Conservation (phyloP, 176 grass and related monocot species). For the Saccharum spontaneum region DNA sequence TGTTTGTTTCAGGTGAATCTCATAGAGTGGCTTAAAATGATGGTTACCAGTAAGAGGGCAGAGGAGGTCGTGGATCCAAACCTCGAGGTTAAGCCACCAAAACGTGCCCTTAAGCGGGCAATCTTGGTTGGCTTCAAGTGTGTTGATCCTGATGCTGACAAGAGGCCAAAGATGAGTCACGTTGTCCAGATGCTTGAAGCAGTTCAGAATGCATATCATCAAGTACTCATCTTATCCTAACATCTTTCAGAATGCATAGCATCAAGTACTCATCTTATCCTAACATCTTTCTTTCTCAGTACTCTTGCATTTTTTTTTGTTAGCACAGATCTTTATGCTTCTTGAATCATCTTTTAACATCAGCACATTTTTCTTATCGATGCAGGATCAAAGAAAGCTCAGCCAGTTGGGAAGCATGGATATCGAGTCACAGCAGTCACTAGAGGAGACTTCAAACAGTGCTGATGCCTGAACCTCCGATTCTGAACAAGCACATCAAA, state of each 20-base stretch:
- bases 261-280: constrained; percentile 48
- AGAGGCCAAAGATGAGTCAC: constrained; percentile 97
- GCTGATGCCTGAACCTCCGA: constrained; percentile 38
- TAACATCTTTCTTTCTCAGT: neutral
- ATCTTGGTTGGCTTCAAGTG: constrained; percentile 88
- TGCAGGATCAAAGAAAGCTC: constrained; percentile 62
- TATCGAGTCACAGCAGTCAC: constrained; percentile 57
- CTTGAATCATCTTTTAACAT: neutral
- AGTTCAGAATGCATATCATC: constrained; percentile 59
- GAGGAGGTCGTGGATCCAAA: constrained; percentile 86
- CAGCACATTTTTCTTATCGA: neutral
- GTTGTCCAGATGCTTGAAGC: constrained; percentile 92
- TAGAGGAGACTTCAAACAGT: constrained; percentile 45
- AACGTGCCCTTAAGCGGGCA: constrained; percentile 78
- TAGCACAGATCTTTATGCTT: neutral
- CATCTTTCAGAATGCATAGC: constrained; percentile 53
- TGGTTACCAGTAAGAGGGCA: constrained; percentile 71
- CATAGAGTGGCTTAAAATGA: constrained; percentile 94
- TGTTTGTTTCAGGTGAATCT: constrained; percentile 67
- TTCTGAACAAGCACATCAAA: constrained; percentile 20
- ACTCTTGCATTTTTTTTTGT: neutral
- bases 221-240: constrained; percentile 45
- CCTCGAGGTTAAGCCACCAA: constrained; percentile 63
- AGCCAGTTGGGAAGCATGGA: constrained; percentile 71
- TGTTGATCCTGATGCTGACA: constrained; percentile 88